These are phyloP conservation scores for Grifola frondosa DNA, from an alignment of 1,284 basidiomycete genomes.

Conservation along the genomic window DNA sequence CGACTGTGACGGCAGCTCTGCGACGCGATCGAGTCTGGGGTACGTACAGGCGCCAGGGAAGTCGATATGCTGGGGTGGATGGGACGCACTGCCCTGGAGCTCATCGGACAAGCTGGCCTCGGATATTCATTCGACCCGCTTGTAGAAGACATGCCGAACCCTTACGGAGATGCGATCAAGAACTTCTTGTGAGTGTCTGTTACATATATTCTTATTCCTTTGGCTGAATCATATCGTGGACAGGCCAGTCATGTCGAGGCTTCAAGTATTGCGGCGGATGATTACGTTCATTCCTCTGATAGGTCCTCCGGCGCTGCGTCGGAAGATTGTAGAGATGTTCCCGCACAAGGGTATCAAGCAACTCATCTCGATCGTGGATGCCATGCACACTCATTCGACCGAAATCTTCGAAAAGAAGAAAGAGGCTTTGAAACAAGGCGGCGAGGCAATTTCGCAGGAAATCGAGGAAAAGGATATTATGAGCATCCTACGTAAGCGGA, in stretches of 20 bases:
- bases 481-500: conserved; percentile 18
- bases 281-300: background rate
- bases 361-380: conserved; percentile 4
- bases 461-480: conserved; percentile 21
- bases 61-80: conserved; percentile 29
- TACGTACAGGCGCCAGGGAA: conserved; percentile 5
- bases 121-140: conserved; percentile 30
- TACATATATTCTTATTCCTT: background rate
- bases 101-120: conserved; percentile 29
- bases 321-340: background rate
- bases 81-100: conserved; percentile 28
- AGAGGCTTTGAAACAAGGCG: conserved; percentile 5
- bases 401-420: conserved; percentile 13
- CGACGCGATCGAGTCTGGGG: conserved; percentile 9
- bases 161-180: conserved; percentile 25
- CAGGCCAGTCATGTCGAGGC: conserved; percentile 5
- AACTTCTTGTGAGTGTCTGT: conserved; percentile 15
- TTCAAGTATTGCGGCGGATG: background rate
- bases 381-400: conserved; percentile 3
- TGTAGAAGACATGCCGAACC: conserved; percentile 16
- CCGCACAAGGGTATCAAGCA: conserved; percentile 10
- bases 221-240: too few species aligned
- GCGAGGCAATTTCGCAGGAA: conserved; percentile 5
- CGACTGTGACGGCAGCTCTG: conserved; percentile 11
- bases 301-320: background rate